Base-by-base conservation (phyloP, 1,139 yeast genomes). In the Hanseniaspora gamundiae region DNA sequence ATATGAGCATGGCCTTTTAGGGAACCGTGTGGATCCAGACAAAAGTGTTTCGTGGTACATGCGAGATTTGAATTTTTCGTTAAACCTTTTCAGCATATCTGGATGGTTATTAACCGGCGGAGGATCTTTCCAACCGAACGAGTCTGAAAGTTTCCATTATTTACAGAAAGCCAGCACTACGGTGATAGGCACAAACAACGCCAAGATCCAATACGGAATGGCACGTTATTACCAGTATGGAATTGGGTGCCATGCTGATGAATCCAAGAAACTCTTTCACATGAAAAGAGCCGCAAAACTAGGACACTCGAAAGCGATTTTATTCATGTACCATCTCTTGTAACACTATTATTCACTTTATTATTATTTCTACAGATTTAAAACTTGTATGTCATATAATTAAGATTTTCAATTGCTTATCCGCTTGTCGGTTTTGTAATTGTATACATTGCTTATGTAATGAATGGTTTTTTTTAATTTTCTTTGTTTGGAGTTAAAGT, bases 41-140 rank as follows among this genome's bases (percentile, higher is more conserved):
- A 78, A 81, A 55, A 80, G 94, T 4, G 76, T 91, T 46, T 91
- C 87, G 42, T 91, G 97, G 96, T 91, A 85, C 63, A 70, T 81
- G 47, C 75, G 79, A 52, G 87, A 94, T 0, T 56, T 55, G 17
- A 83, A 88, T 39, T 91, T 86, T 56, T 79, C 93, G 0, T 85
- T 85, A 55, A 91, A 95, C 7, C 88, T 88, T 71, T 68, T 88
- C 56, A 95, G 95, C 0, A 69, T 91, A 46, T 76, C 87, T 48
- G 88, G 96, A 40, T 91, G 98, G 97, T 84, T 82, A 57, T 68
- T 91, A 50, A 78, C 85, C 0, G 97, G 97, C 2, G 77, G 83
- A 4, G 85, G 82, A 0, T 67, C 86, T 26, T 73, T 93, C 39
- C 66, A 69, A 36, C 80, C 84, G 33, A 76, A 78, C 54, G 91